These are phyloP conservation scores for Trametopsis cervina DNA, from an alignment of 768 basidiomycete genomes.

Conservation along the genomic window DNA sequence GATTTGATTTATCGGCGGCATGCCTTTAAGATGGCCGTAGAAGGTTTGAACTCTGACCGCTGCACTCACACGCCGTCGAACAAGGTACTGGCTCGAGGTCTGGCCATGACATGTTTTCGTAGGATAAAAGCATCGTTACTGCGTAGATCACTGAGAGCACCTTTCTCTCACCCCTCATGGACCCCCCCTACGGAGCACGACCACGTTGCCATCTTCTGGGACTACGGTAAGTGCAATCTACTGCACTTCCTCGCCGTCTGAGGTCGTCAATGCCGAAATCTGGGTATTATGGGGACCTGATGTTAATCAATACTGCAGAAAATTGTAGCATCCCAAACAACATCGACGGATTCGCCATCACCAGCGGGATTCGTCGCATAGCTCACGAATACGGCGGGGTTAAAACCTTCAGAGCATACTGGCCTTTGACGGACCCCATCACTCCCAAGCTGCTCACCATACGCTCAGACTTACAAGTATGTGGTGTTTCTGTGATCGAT, in stretches of 20 bases:
- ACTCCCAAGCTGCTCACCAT: conserved; percentile 27
- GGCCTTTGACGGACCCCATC: conserved; percentile 34
- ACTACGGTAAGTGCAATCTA: conserved; percentile 27
- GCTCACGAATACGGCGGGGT: conserved; percentile 38
- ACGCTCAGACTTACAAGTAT: conserved; percentile 36
- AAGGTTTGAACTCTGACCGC: no score
- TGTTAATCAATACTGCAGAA: conserved; percentile 17
- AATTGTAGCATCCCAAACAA: conserved; percentile 28
- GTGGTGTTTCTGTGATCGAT: conserved; percentile 34
- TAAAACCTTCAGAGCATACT: conserved; percentile 44
- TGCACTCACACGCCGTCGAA: no score
- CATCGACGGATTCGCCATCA: conserved; percentile 34
- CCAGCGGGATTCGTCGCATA: conserved; percentile 33
- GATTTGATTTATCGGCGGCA: no score
- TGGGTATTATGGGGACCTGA: not conserved
- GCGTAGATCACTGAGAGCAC: no score
- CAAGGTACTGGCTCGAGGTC: no score
- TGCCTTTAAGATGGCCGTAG: no score
- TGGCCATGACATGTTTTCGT: no score
- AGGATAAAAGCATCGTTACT: no score
- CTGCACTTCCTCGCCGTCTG: no score
- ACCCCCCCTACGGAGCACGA: no score
- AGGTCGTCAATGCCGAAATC: no score
- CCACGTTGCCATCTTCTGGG: conserved; percentile 33
- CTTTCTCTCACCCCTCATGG: no score